phyloP scores from a whole-genome alignment of 2,329 filamentous ascomycete genomes.

The Tolypocladium nubicola region DNA sequence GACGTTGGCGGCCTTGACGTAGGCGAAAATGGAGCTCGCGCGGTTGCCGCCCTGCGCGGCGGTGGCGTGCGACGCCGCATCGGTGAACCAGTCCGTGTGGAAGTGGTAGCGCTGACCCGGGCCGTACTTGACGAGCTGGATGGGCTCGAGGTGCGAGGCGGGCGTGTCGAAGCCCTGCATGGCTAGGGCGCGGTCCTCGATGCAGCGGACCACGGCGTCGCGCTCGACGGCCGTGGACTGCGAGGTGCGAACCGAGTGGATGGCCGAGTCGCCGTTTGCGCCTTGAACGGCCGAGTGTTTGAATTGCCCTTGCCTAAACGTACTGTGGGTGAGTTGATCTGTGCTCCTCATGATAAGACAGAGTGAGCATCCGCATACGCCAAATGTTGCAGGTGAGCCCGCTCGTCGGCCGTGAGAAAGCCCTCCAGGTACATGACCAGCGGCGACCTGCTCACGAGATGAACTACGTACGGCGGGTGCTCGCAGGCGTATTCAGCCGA shows the following conservation, averaged over 20 bases:
- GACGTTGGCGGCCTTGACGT: constrained; percentile 29
- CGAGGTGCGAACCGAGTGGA: constrained; percentile 30
- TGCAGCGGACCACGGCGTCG: constrained; percentile 32
- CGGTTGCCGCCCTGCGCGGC: constrained; percentile 32
- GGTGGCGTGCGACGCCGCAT: constrained; percentile 21
- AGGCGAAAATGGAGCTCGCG: constrained; percentile 35
- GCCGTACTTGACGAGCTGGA: constrained; percentile 37
- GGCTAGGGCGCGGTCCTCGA: constrained; percentile 33
- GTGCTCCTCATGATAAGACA: not conserved
- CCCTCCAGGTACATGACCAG: constrained; percentile 37
- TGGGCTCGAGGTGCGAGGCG: constrained; percentile 28
- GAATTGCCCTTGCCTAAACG: constrained; percentile 29
- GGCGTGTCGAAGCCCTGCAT: constrained; percentile 33
- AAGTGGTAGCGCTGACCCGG: constrained; percentile 34
- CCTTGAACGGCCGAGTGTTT: constrained; percentile 30
- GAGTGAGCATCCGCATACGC: constrained; percentile 19
- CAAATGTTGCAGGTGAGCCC: constrained; percentile 28
- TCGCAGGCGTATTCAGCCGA: constrained; percentile 10
- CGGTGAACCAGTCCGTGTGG: constrained; percentile 41
- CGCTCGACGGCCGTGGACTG: constrained; percentile 30
- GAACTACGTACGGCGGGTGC: constrained; percentile 27
- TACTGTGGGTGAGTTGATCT: not conserved
- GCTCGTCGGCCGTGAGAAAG: constrained; percentile 32
- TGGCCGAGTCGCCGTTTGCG: constrained; percentile 17
- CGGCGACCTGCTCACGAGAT: constrained; percentile 35